These are phyloP conservation scores for Ogataea methylovora DNA, from an alignment of 805 yeast genomes.

Conservation along the genomic window DNA sequence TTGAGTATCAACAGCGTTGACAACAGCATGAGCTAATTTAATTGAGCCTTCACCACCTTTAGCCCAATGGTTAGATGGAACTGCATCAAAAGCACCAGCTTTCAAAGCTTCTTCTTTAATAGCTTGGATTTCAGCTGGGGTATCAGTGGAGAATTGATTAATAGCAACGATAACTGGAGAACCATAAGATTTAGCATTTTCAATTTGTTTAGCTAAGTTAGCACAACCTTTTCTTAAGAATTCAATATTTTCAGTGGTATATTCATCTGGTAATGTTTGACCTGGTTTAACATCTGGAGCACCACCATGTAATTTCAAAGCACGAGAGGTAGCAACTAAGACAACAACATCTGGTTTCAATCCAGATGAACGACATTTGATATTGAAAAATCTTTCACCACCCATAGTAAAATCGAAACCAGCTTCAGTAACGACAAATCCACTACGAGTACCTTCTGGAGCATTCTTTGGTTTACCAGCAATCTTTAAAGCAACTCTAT, in stretches of 20 bases:
- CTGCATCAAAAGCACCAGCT: constrained; percentile 77
- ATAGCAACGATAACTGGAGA: constrained; percentile 79
- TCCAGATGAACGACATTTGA: constrained; percentile 79
- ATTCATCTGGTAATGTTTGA: constrained; percentile 67
- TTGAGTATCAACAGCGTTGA: constrained; percentile 45
- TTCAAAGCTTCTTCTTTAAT: constrained; percentile 59
- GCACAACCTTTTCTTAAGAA: constrained; percentile 63
- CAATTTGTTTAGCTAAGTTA: constrained; percentile 70
- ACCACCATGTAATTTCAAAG: constrained; percentile 82
- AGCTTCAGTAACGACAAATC: constrained; percentile 81
- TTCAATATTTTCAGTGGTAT: constrained; percentile 63
- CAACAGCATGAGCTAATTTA: constrained; percentile 64
- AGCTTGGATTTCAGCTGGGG: constrained; percentile 59
- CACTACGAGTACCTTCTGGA: constrained; percentile 38
- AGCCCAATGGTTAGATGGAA: constrained; percentile 81
- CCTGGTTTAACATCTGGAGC: constrained; percentile 87
- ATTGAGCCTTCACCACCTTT: constrained; percentile 81
- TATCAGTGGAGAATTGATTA: constrained; percentile 70
- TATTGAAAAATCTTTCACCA: constrained; percentile 79
- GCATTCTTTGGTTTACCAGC: constrained; percentile 43
- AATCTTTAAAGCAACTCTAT: constrained; percentile 70
- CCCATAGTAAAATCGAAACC: constrained; percentile 92
- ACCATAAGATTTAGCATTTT: constrained; percentile 64
- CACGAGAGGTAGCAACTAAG: constrained; percentile 79
- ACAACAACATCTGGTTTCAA: constrained; percentile 71